Percentiles rank a stretch among this genome's conserved stretches.
Evolutionary conservation across 2,329 filamentous ascomycete species (phyloP).

Genomic region (Aspergillus candidus): DNA sequence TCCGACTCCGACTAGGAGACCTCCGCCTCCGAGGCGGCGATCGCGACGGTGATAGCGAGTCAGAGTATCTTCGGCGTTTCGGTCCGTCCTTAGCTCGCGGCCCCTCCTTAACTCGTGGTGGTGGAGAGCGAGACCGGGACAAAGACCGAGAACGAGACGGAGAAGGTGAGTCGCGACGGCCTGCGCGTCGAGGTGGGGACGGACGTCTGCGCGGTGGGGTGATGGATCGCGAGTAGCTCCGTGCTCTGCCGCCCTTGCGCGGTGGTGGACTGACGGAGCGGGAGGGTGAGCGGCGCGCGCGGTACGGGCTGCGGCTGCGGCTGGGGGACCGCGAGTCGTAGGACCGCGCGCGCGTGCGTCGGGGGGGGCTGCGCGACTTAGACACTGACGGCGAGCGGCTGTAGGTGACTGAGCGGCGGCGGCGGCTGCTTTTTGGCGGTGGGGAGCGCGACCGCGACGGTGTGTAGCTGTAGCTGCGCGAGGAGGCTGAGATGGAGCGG

Average conservation of each 20-base stretch:
- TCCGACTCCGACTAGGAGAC: no score
- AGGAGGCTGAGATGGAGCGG: slow-evolving; percentile 27
- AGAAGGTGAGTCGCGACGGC: slow-evolving; percentile 14
- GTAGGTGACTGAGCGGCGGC: slow-evolving; percentile 27
- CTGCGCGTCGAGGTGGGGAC: slow-evolving; percentile 16
- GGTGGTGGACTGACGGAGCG: slow-evolving; percentile 30
- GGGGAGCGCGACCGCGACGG: slow-evolving; percentile 34
- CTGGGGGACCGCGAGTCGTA: slow-evolving; percentile 22
- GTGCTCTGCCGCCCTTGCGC: slow-evolving; percentile 15
- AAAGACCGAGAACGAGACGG: slow-evolving; percentile 18
- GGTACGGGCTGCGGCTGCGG: slow-evolving; percentile 19
- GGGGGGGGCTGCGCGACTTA: slow-evolving; percentile 26
- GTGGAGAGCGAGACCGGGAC: slow-evolving; percentile 21
- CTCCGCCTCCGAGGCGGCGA: slow-evolving; percentile 15
- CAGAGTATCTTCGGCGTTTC: slow-evolving; percentile 12
- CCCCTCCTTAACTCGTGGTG: slow-evolving; percentile 7
- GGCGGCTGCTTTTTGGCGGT: slow-evolving; percentile 17
- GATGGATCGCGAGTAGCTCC: slow-evolving; percentile 28
- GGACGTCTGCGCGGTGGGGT: slow-evolving; percentile 22
- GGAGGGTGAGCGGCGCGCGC: slow-evolving; percentile 24
- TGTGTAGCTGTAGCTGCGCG: slow-evolving; percentile 30
- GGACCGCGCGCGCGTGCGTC: slow-evolving; percentile 21
- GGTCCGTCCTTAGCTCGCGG: slow-evolving; percentile 8
- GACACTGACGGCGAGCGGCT: slow-evolving; percentile 29
- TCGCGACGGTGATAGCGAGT: slow-evolving; percentile 16